Evolutionary conservation across 805 yeast species (phyloP), one percentile per base, ranked within the genome.

Genomic region (Clavispora carvajalis): DNA sequence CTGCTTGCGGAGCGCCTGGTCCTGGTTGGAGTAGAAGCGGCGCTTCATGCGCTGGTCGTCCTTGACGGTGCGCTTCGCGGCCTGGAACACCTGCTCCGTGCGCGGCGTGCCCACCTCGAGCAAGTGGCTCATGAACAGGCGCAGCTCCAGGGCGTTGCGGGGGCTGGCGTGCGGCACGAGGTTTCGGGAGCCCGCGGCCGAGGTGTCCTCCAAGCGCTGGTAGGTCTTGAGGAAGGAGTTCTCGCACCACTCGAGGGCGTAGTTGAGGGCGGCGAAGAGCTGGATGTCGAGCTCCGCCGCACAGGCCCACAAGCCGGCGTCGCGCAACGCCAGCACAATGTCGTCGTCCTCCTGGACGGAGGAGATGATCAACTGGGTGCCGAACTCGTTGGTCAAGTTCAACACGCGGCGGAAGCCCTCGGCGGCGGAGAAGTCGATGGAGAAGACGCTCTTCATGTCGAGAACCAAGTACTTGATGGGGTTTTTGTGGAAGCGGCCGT

Each of bases 211-310:
- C 28, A 63, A 48, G 29, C 56, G 41, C 49, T 73, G 79, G 58
- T 82, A 82, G 22, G 80, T 76, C 37, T 76, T 69, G 53, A 93
- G 71, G 51, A 90, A 88, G 52, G 83, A 82, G 62, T 93, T 91
- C 60, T 93, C 99, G 67, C 97, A 88, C 96, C 96, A 91, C 62
- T 93, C 98, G 33, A 93, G 71, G 0, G 96, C 95, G 40, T 84
- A 76, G 57, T 93, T 93, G 52, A 93, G 71, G 39, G 86, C 84
- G 40, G 76, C 76, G 57, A 89, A 91, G 33, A 90, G 70, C 51
- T 80, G 80, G 44, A 79, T 76, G 43, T 58, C 59, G 16, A 55
- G 52, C 21, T 67, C 71, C 13, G 69, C 63, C 9, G 48, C 34
- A 5, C 37, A 41, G 34, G 11, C 8, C 74, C 90, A 80, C 16